Percentiles rank a stretch among this genome's conserved stretches.
These are phyloP conservation scores for Saturnispora kantuleensis DNA, from an alignment of 805 yeast genomes.

Conservation along the genomic window DNA sequence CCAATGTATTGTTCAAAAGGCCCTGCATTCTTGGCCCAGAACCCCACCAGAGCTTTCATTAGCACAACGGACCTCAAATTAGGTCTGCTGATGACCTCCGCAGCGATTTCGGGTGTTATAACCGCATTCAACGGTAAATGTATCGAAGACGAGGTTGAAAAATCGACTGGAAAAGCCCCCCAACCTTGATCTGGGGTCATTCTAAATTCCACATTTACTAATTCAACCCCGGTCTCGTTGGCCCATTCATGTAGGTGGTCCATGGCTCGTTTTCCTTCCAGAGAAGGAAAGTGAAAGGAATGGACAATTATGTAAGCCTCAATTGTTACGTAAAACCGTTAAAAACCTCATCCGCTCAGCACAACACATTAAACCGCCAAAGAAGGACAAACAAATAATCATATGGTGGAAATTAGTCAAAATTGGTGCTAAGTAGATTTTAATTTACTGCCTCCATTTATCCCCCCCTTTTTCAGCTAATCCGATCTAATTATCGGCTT, in stretches of 20 bases:
- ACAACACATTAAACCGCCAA: neutral
- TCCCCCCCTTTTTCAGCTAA: no score
- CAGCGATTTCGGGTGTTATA: conserved; percentile 19
- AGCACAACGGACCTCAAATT: conserved; percentile 7
- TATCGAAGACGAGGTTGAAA: conserved; percentile 5
- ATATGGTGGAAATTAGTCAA: no score
- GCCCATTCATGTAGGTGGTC: conserved; percentile 6
- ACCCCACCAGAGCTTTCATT: conserved; percentile 12
- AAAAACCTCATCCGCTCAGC: neutral
- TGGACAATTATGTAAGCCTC: neutral
- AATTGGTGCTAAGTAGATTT: no score
- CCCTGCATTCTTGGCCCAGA: conserved; percentile 6
- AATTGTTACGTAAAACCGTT: neutral
- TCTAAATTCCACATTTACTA: conserved; percentile 7
- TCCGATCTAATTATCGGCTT: no score
- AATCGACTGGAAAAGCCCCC: conserved; percentile 15
- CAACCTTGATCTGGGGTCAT: conserved; percentile 28
- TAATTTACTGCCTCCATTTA: no score
- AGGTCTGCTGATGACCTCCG: conserved; percentile 6
- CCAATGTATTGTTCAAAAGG: conserved; percentile 33
- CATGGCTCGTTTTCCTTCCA: neutral
- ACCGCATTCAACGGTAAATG: conserved; percentile 18
- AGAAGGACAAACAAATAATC: neutral
- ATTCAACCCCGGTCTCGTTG: neutral
- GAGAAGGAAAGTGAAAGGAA: neutral